Percentiles rank a stretch among this genome's conserved stretches.
Evolutionary conservation across 169 alveolate genomes (phyloP).

Genomic region (Plasmodium sp.): DNA sequence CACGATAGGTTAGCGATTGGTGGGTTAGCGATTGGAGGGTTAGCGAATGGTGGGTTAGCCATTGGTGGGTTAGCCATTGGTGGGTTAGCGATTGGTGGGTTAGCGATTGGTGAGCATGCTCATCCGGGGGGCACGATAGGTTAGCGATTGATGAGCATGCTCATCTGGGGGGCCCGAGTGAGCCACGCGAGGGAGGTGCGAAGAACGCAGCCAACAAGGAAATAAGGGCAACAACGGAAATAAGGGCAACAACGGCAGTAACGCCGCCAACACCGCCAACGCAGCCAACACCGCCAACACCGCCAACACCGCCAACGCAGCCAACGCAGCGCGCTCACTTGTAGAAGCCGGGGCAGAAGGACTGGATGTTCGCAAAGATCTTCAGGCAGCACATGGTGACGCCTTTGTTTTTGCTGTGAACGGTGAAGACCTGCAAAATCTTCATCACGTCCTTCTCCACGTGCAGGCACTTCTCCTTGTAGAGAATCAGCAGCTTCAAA

Average conservation of each 20-base stretch:
- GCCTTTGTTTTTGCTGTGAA: conserved; percentile 60
- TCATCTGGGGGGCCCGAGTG: not conserved
- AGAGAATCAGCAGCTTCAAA: conserved; percentile 27
- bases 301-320: not conserved
- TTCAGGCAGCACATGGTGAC: conserved; percentile 48
- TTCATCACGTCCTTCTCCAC: conserved; percentile 62
- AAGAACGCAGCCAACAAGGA: not conserved
- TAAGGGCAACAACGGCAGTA: not conserved
- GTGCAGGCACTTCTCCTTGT: conserved; percentile 67
- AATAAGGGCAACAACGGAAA: not conserved
- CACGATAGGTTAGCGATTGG: not conserved
- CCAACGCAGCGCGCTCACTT: conserved; percentile 8
- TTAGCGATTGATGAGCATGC: not conserved
- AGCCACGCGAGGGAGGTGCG: not conserved
- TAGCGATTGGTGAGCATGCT: not conserved
- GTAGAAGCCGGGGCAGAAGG: conserved; percentile 40
- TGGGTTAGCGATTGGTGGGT: no score
- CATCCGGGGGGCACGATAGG: not conserved
- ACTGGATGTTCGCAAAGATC: conserved; percentile 69
- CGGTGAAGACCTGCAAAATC: conserved; percentile 52
- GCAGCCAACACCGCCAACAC: not conserved
- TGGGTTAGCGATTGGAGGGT: no score
- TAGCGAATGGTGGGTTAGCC: not conserved
- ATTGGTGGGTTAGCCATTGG: not conserved
- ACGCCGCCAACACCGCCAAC: not conserved